Evolutionary conservation across 352 stramenopile genomes (phyloP).

Genomic region (Phytophthora tentaculata): DNA sequence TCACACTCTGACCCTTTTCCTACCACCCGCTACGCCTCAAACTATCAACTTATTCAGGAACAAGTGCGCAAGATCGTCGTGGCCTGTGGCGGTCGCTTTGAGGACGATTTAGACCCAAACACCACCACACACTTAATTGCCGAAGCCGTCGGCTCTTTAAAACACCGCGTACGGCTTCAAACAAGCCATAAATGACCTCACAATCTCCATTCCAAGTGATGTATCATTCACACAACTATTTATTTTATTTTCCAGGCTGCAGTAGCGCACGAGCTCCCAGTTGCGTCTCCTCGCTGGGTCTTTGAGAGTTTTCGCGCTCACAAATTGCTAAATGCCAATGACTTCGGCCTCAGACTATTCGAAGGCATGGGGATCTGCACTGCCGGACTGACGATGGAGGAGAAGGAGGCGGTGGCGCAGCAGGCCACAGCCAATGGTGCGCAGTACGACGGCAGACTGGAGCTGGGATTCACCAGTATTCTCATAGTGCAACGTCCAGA

Average conservation of each 20-base stretch:
- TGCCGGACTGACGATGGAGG: constrained; percentile 56
- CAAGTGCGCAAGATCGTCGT: constrained; percentile 76
- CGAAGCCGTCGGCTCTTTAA: constrained; percentile 62
- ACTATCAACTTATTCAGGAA: constrained; percentile 37
- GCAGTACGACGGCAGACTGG: constrained; percentile 64
- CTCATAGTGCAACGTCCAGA: constrained; percentile 63
- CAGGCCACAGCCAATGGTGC: constrained; percentile 49
- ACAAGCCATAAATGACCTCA: background rate
- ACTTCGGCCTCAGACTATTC: constrained; percentile 48
- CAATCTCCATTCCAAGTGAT: background rate
- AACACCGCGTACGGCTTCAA: constrained; percentile 54
- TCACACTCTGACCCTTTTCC: background rate
- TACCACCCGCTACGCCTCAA: background rate
- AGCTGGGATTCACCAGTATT: constrained; percentile 63
- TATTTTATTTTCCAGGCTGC: constrained; percentile 48
- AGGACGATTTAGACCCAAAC: constrained; percentile 56
- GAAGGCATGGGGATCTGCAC: constrained; percentile 76
- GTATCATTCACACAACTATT: constrained; percentile 2
- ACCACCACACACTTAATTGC: constrained; percentile 74
- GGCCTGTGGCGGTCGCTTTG: constrained; percentile 59
- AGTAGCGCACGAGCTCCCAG: constrained; percentile 44
- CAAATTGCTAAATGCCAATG: constrained; percentile 42
- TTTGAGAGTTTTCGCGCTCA: constrained; percentile 70
- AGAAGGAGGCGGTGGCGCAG: constrained; percentile 60
- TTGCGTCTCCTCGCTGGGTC: constrained; percentile 64